Percentiles rank a stretch among this genome's conserved stretches.
phyloP scores from a whole-genome alignment of 371 early-diverging fungal genomes.

The Smittium mucronatum region DNA sequence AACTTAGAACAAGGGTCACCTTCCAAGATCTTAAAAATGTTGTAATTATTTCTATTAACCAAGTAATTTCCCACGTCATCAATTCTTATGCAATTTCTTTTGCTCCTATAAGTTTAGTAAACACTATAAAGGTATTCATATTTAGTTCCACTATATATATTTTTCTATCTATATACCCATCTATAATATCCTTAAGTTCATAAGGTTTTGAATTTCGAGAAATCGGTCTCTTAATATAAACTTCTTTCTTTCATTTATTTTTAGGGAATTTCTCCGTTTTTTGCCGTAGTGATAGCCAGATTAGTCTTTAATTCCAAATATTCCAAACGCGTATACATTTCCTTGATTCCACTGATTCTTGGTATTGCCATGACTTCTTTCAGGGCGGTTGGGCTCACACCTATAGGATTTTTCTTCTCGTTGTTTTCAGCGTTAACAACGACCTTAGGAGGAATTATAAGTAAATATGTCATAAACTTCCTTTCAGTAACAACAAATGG shows the following conservation, averaged over 20 bases:
- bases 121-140: constrained; percentile 83
- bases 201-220: background rate
- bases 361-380: constrained; percentile 72
- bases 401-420: constrained; percentile 43
- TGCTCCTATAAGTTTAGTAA: constrained; percentile 70
- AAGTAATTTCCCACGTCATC: constrained; percentile 73
- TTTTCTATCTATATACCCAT: background rate
- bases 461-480: constrained; percentile 75
- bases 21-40: constrained; percentile 43
- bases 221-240: background rate
- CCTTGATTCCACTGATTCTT: constrained; percentile 64
- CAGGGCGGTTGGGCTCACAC: constrained; percentile 19
- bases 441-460: constrained; percentile 63
- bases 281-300: constrained; percentile 67
- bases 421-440: constrained; percentile 52
- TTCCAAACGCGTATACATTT: constrained; percentile 49
- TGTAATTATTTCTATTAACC: constrained; percentile 56
- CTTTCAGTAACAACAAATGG: constrained; percentile 33
- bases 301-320: constrained; percentile 50
- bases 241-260: background rate
- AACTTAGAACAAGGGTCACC: constrained; percentile 40
- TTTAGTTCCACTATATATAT: background rate
- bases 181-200: background rate
- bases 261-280: constrained; percentile 54
- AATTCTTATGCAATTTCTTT: constrained; percentile 57